phyloP scores from a whole-genome alignment of 768 basidiomycete genomes.

The Hemileccinum impolitum region DNA sequence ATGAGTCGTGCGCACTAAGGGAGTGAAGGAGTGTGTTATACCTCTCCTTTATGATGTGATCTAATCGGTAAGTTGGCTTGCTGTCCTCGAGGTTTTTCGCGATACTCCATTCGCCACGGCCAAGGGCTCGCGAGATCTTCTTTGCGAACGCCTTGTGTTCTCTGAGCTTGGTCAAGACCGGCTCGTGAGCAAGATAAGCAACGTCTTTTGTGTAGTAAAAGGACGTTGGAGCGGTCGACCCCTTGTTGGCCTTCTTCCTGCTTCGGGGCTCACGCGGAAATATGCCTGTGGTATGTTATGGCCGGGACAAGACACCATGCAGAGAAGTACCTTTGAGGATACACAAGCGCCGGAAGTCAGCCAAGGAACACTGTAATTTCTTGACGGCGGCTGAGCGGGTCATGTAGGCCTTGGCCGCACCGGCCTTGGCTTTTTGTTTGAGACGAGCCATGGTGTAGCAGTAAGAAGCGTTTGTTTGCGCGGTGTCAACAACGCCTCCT shows the following conservation, averaged over 20 bases:
- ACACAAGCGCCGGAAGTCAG: conserved; percentile 94
- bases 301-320: neutral
- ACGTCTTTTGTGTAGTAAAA: conserved; percentile 99
- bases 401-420: conserved; percentile 87
- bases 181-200: conserved; percentile 94
- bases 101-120: conserved; percentile 90
- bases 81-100: conserved; percentile 93
- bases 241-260: conserved; percentile 94
- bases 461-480: conserved; percentile 27
- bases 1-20: conserved; percentile 3
- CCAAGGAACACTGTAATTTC: conserved; percentile 93
- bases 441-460: conserved; percentile 64
- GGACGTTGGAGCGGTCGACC: conserved; percentile 92
- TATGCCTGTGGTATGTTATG: conserved; percentile 59
- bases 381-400: conserved; percentile 90
- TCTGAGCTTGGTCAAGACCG: conserved; percentile 85
- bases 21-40: conserved; percentile 32
- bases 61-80: conserved; percentile 86
- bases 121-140: conserved; percentile 89
- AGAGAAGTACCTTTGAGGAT: conserved; percentile 82
- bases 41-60: conserved; percentile 98
- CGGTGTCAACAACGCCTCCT: conserved; percentile 26
- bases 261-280: conserved; percentile 94
- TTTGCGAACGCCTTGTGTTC: conserved; percentile 99
- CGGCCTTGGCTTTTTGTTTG: conserved; percentile 82